phyloP scores from a whole-genome alignment of 139 green algal genomes.

The Deuterostichococcus epilithicus region DNA sequence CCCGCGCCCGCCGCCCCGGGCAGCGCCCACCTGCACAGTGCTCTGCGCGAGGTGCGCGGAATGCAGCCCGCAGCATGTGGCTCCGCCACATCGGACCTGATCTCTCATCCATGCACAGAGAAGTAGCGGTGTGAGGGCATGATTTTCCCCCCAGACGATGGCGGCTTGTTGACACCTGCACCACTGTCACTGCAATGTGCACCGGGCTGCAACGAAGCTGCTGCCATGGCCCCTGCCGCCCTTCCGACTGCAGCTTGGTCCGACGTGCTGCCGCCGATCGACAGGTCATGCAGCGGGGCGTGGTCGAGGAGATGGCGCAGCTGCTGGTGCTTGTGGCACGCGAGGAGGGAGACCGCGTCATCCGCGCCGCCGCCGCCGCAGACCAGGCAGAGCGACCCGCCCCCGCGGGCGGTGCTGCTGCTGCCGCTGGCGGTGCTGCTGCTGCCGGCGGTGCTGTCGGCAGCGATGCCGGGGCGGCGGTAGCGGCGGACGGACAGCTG shows the following conservation, averaged over 20 bases:
- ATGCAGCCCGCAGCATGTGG: not conserved
- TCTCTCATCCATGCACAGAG: too few species aligned
- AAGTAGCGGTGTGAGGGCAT: too few species aligned
- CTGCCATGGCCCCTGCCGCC: not conserved
- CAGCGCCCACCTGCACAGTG: not conserved
- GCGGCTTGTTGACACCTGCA: not conserved
- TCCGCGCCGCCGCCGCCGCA: not conserved
- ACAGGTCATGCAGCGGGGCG: conserved; percentile 31
- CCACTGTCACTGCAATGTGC: conserved; percentile 4
- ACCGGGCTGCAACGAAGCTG: too few species aligned
- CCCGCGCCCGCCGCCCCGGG: too few species aligned
- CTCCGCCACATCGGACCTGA: not conserved
- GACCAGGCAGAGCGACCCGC: not conserved
- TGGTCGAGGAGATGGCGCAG: conserved; percentile 44
- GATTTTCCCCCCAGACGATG: not conserved
- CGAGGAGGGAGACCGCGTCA: conserved; percentile 8
- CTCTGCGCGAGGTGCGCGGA: not conserved
- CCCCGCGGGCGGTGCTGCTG: not conserved
- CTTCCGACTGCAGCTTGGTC: not conserved
- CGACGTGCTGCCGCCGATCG: conserved; percentile 12
- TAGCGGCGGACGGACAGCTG: not conserved
- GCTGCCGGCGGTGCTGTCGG: not conserved
- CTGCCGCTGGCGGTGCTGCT: not conserved
- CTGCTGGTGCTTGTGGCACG: conserved; percentile 24
- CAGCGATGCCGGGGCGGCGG: not conserved